A percentile compares a stretch with the other conserved stretches of the same genome.
Evolutionary conservation across 2,329 filamentous ascomycete species (phyloP).

Genomic region (Clathrospora elynae): DNA sequence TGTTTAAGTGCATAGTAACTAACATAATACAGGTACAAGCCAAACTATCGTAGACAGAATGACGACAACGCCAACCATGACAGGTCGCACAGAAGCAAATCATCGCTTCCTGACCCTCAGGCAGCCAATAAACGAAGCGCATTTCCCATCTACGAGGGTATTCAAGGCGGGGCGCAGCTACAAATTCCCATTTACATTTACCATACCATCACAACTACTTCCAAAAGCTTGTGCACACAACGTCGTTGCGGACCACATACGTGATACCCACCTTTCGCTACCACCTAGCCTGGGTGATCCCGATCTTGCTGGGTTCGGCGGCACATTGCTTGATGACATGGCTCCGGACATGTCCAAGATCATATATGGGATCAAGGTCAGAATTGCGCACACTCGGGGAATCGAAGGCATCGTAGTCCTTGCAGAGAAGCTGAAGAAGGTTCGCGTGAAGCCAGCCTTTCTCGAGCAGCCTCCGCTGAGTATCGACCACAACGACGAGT

Average conservation of each 20-base stretch:
- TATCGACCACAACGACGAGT: slow-evolving; percentile 55
- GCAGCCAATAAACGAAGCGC: slow-evolving; percentile 61
- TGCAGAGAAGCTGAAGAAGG: slow-evolving; percentile 58
- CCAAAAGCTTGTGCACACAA: slow-evolving; percentile 64
- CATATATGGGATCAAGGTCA: slow-evolving; percentile 60
- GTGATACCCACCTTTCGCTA: slow-evolving; percentile 61
- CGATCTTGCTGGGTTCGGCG: slow-evolving; percentile 57
- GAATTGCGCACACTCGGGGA: slow-evolving; percentile 50
- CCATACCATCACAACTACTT: slow-evolving; percentile 64
- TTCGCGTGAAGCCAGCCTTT: slow-evolving; percentile 64
- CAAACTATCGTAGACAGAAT: slow-evolving; percentile 62
- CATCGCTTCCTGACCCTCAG: slow-evolving; percentile 67
- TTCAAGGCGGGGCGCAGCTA: slow-evolving; percentile 62
- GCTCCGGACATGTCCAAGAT: slow-evolving; percentile 67
- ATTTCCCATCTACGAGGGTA: slow-evolving; percentile 61
- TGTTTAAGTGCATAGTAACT: slow-evolving; percentile 13
- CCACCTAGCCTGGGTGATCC: slow-evolving; percentile 67
- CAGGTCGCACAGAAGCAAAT: slow-evolving; percentile 60
- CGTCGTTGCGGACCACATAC: slow-evolving; percentile 57
- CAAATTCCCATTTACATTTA: slow-evolving; percentile 67
- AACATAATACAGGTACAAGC: slow-evolving; percentile 51
- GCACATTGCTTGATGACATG: slow-evolving; percentile 63
- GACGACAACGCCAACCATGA: slow-evolving; percentile 57
- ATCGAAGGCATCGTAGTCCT: slow-evolving; percentile 52
- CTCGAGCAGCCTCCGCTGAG: slow-evolving; percentile 66